Percentiles rank a stretch among this genome's conserved stretches.
Conservation (phyloP, 1,139 yeast species). For the Scheffersomyces parashehatae region DNA sequence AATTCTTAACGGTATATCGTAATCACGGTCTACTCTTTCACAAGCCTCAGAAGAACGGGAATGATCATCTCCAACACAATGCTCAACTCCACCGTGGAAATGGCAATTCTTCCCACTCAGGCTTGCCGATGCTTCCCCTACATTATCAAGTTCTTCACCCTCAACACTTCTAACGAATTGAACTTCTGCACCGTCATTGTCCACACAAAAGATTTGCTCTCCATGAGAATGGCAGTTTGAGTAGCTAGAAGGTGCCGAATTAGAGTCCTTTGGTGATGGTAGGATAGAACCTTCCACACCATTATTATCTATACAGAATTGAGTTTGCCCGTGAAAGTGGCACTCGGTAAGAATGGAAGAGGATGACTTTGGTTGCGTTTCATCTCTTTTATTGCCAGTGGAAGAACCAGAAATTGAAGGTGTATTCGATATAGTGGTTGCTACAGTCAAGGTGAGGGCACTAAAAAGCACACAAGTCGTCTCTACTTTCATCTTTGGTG, state of each 20-base stretch:
- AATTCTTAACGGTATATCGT: slow-evolving; percentile 26
- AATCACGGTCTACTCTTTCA: slow-evolving; percentile 24
- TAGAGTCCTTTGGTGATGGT: slow-evolving; percentile 23
- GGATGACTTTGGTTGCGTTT: neutral
- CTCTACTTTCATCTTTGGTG: too few relatives aligned
- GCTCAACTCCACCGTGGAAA: slow-evolving; percentile 43
- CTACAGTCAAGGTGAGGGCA: too few relatives aligned
- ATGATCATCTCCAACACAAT: slow-evolving; percentile 24
- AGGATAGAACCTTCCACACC: slow-evolving; percentile 30
- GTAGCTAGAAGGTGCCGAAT: slow-evolving; percentile 16
- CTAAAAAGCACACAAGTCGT: too few relatives aligned
- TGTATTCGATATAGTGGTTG: neutral
- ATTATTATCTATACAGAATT: slow-evolving; percentile 23
- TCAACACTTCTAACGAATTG: neutral
- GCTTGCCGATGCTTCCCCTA: neutral
- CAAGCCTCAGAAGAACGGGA: slow-evolving; percentile 9
- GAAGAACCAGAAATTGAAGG: neutral
- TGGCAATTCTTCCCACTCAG: slow-evolving; percentile 26
- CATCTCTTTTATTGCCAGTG: too few relatives aligned
- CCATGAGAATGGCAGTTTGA: slow-evolving; percentile 6
- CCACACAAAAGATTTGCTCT: slow-evolving; percentile 3
- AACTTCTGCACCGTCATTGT: neutral
- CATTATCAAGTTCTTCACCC: neutral
- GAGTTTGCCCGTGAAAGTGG: slow-evolving; percentile 27
- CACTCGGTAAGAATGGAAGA: slow-evolving; percentile 19